A percentile compares a stretch with the other conserved stretches of the same genome.
These are phyloP conservation scores for Talaromyces ruber DNA, from an alignment of 495 filamentous ascomycete species.

Conservation along the genomic window DNA sequence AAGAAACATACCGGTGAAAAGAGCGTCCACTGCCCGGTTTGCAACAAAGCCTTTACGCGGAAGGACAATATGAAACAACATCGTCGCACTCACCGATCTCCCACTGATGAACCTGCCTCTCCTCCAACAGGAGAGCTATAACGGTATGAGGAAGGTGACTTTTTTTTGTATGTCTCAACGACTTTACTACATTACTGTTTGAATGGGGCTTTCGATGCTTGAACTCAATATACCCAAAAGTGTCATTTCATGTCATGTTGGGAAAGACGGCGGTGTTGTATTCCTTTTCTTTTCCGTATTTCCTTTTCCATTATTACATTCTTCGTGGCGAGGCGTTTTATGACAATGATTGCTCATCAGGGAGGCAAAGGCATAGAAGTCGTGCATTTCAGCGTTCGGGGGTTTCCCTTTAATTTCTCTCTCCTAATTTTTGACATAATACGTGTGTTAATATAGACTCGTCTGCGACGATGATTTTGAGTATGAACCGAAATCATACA, in stretches of 20 bases:
- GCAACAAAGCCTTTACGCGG: constrained; percentile 88
- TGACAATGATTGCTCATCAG: not conserved
- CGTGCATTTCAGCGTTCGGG: not conserved
- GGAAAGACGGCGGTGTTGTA: not conserved
- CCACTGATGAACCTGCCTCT: constrained; percentile 22
- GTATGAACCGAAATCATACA: not conserved
- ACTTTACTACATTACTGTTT: not conserved
- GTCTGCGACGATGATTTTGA: not conserved
- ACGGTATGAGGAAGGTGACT: not conserved
- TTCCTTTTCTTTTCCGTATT: constrained; percentile 5
- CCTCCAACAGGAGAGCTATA: not conserved
- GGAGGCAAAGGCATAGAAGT: not conserved
- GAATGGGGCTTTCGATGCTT: not conserved
- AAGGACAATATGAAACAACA: constrained; percentile 99
- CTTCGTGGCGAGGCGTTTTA: not conserved
- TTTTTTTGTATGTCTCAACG: not conserved
- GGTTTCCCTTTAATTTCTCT: not conserved
- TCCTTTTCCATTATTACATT: constrained; percentile 9
- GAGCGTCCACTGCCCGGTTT: constrained; percentile 80
- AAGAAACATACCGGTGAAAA: constrained; percentile 97
- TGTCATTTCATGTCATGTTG: not conserved
- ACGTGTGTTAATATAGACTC: not conserved
- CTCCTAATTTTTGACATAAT: not conserved
- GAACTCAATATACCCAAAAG: not conserved
- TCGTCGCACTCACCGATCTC: constrained; percentile 66